phyloP scores from a whole-genome alignment of 139 green algal genomes.

The Micromonas pusilla region DNA sequence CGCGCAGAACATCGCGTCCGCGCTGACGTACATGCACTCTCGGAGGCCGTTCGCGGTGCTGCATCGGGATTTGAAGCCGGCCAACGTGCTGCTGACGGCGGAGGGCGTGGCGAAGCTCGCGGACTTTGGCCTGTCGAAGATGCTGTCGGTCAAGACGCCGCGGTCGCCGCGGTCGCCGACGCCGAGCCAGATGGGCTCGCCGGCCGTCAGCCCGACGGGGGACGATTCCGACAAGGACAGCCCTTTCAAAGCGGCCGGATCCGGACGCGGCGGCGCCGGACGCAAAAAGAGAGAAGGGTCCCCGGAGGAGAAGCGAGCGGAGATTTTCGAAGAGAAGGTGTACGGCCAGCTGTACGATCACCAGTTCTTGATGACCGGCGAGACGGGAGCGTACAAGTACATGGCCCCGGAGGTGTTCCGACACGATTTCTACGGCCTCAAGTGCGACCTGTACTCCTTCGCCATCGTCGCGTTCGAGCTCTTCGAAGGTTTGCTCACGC shows the following conservation, averaged over 20 bases:
- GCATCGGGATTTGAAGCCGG: conserved; percentile 20
- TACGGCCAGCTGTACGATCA: background rate
- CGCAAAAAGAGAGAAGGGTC: too few species aligned
- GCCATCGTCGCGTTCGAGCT: conserved; percentile 26
- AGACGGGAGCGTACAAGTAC: conserved; percentile 31
- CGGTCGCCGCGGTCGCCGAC: too few species aligned
- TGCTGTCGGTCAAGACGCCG: background rate
- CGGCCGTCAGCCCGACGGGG: too few species aligned
- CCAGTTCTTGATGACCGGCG: conserved; percentile 19
- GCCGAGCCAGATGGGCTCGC: too few species aligned
- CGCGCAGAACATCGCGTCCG: background rate
- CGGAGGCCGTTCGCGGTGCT: conserved; percentile 1
- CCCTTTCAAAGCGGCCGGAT: too few species aligned
- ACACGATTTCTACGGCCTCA: conserved; percentile 26
- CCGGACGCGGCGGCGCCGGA: too few species aligned
- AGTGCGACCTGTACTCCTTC: conserved; percentile 29
- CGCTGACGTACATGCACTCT: conserved; percentile 18
- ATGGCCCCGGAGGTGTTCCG: conserved; percentile 35
- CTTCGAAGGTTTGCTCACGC: background rate
- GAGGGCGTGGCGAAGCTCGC: background rate
- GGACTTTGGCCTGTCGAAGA: conserved; percentile 20
- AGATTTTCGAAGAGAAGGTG: background rate
- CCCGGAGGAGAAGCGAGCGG: background rate
- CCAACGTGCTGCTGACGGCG: conserved; percentile 8
- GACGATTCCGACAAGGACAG: too few species aligned